Percentiles rank a stretch among this genome's conserved stretches.
These are phyloP conservation scores for Eremothecium sinecaudum DNA, from an alignment of 1,139 yeast species.

Conservation along the genomic window DNA sequence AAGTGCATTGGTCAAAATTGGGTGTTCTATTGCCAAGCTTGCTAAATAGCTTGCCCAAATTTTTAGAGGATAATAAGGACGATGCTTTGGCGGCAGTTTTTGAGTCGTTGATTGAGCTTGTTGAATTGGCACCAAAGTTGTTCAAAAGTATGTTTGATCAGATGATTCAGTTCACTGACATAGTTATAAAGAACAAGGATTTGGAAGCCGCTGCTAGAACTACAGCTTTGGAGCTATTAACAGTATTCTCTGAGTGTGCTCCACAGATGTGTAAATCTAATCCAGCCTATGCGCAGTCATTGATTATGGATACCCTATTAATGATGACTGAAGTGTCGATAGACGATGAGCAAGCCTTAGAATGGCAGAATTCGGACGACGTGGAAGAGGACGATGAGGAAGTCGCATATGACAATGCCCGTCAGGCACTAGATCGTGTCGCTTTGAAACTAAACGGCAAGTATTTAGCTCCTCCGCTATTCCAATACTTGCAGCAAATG, in stretches of 20 bases:
- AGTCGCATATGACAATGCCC: slow-evolving; percentile 81
- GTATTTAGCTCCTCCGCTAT: slow-evolving; percentile 73
- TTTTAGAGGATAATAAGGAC: slow-evolving; percentile 70
- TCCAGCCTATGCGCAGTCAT: slow-evolving; percentile 56
- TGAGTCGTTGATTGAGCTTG: slow-evolving; percentile 81
- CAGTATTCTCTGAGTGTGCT: slow-evolving; percentile 85
- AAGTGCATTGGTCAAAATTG: slow-evolving; percentile 64
- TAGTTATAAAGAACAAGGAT: slow-evolving; percentile 71
- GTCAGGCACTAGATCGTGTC: slow-evolving; percentile 86
- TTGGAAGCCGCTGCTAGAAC: slow-evolving; percentile 72
- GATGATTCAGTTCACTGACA: slow-evolving; percentile 72
- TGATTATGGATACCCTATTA: slow-evolving; percentile 65
- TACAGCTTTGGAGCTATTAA: slow-evolving; percentile 78
- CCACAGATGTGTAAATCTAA: slow-evolving; percentile 91
- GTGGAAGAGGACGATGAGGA: slow-evolving; percentile 79
- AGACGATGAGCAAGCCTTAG: slow-evolving; percentile 72
- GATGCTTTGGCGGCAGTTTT: slow-evolving; percentile 77
- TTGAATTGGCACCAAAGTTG: slow-evolving; percentile 89
- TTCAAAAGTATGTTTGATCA: slow-evolving; percentile 84
- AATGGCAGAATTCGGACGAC: slow-evolving; percentile 80
- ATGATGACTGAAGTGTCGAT: slow-evolving; percentile 90
- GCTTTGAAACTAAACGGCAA: slow-evolving; percentile 78
- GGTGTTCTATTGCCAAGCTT: slow-evolving; percentile 74
- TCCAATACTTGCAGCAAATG: slow-evolving; percentile 81
- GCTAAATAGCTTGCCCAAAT: slow-evolving; percentile 77